Base-by-base conservation (phyloP, 2,329 filamentous ascomycete genomes). In the Cladosporium sp. region DNA sequence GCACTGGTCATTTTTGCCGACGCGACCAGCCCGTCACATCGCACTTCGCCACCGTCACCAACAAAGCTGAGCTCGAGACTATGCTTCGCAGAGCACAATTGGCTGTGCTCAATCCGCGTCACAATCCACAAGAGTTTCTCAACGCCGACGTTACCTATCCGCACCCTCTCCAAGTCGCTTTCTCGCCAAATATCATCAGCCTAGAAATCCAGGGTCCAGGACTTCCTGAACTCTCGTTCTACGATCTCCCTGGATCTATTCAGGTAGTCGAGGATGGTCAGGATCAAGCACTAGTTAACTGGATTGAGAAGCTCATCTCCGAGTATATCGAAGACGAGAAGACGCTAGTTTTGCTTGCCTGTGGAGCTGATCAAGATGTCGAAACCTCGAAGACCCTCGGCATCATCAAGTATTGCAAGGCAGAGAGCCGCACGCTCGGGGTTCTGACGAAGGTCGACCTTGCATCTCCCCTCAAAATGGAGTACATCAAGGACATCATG, bases 381-480 rank as follows among this genome's bases (percentile, higher is more conserved):
- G 84, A 88, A 1, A 91, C 85, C 12, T 92, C 86, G 0, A 84
- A 78, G 1, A 86, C 88, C 0, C 82, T 86, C 9, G 76, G 78
- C 0, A 74, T 89, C 2, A 81, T 91, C 1, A 56, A 54, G 1
- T 39, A 61, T 0, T 51, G 59, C 2, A 56, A 61, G 2, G 73
- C 57, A 69, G 80, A 24, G 66, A 76, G 38, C 7, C 67, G 74
- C 1, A 70, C 66, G 22, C 64, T 74, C 12, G 67, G 72, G 0
- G 86, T 95, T 0, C 75, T 96, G 13, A 96, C 90, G 0, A 96
- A 95, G 61, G 89, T 90, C 0, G 91, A 96, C 54, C 77, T 86
- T 0, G 69, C 90, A 0, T 73, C 76, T 1, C 70, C 69, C 0
- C 71, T 80, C 1, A 53, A 50, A 1, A 36, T 53, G 3, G 3